Conservation (phyloP, 768 basidiomycete genomes). For the Collybiopsis confluens region DNA sequence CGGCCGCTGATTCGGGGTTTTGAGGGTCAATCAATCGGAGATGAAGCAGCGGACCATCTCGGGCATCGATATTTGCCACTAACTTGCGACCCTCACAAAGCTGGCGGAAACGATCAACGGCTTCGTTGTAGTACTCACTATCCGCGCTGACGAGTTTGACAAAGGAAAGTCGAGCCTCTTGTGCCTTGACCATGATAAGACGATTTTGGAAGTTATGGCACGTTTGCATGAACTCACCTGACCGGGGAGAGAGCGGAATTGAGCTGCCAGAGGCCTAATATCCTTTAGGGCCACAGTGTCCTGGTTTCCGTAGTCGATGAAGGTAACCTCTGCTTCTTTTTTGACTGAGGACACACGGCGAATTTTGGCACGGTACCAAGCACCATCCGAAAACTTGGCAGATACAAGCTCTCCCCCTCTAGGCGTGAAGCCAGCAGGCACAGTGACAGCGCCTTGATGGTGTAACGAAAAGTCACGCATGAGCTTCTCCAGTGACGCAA, state of each 20-base stretch:
- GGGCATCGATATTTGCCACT: constrained; percentile 92
- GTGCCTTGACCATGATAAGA: constrained; percentile 31
- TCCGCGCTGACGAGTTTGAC: constrained; percentile 75
- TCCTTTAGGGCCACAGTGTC: constrained; percentile 79
- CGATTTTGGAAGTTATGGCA: not conserved
- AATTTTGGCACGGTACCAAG: constrained; percentile 96
- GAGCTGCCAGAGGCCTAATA: constrained; percentile 84
- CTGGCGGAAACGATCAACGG: constrained; percentile 79
- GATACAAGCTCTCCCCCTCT: constrained; percentile 87
- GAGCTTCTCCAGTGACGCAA: constrained; percentile 86
- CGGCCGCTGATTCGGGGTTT: constrained; percentile 61
- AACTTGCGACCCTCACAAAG: constrained; percentile 91
- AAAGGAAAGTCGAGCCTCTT: constrained; percentile 36
- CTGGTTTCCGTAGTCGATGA: constrained; percentile 96
- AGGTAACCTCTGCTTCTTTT: constrained; percentile 91
- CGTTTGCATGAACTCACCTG: constrained; percentile 42
- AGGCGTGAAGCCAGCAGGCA: constrained; percentile 71
- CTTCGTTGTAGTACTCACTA: constrained; percentile 85
- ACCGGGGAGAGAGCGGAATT: constrained; percentile 85
- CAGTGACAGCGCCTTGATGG: constrained; percentile 60
- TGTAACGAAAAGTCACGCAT: constrained; percentile 92
- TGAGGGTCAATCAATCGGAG: constrained; percentile 89
- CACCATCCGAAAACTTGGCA: constrained; percentile 89
- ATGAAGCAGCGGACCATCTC: constrained; percentile 74
- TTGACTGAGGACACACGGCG: constrained; percentile 82